Conservation (phyloP, 495 filamentous ascomycete species). For the Daldinia bambusicola region DNA sequence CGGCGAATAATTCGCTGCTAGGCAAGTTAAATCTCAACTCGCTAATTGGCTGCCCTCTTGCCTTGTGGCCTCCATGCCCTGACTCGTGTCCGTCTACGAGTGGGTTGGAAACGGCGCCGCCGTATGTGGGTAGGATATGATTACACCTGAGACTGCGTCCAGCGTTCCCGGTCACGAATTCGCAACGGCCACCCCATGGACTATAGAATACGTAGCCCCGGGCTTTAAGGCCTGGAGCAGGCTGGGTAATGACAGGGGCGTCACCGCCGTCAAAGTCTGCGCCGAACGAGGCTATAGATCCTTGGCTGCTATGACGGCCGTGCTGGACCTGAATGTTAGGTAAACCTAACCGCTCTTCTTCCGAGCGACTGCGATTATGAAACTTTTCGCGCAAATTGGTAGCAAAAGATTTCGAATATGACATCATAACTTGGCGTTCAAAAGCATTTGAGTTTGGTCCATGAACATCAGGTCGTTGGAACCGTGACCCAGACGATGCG, state of each 20-base stretch:
- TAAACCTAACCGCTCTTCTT: constrained; percentile 30
- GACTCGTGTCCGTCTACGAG: constrained; percentile 51
- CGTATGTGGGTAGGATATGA: constrained; percentile 65
- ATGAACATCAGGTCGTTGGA: constrained; percentile 9
- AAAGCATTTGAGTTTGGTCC: constrained; percentile 52
- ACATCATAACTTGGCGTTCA: constrained; percentile 61
- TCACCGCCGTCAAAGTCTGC: constrained; percentile 48
- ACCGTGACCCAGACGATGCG: constrained; percentile 43
- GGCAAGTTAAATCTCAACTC: constrained; percentile 92
- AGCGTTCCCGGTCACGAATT: constrained; percentile 78
- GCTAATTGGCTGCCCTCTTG: constrained; percentile 68
- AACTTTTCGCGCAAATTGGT: constrained; percentile 56
- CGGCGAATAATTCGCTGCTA: constrained; percentile 50
- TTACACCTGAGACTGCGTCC: constrained; percentile 82
- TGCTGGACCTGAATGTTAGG: constrained; percentile 41
- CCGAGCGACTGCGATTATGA: constrained; percentile 41
- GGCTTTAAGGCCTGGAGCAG: constrained; percentile 57
- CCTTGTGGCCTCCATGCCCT: constrained; percentile 41
- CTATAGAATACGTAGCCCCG: constrained; percentile 74
- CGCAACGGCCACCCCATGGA: constrained; percentile 88
- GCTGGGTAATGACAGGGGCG: constrained; percentile 52
- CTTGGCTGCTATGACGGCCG: constrained; percentile 48
- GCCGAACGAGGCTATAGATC: constrained; percentile 52
- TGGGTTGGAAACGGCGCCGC: constrained; percentile 53
- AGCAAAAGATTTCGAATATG: constrained; percentile 57